These are phyloP conservation scores for Trichosanthes cucumerina DNA, from an alignment of 306 rosid genomes.

Conservation along the genomic window DNA sequence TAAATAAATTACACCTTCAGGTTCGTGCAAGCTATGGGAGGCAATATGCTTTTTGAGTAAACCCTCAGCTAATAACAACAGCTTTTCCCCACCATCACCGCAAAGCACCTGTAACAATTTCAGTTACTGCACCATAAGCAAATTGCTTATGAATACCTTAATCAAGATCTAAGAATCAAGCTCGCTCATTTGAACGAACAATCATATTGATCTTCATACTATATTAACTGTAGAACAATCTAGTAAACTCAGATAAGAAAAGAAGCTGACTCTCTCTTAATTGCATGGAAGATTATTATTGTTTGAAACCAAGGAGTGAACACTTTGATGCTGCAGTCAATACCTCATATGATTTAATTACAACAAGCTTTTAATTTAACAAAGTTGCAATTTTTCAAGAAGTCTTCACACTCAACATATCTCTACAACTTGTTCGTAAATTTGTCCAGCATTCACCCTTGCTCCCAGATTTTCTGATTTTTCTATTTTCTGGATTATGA, in stretches of 20 bases:
- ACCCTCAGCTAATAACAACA: constrained; percentile 86
- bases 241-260: neutral
- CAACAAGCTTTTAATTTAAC: neutral
- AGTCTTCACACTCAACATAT: neutral
- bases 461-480: neutral
- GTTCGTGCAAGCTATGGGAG: constrained; percentile 85
- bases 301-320: neutral
- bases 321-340: neutral
- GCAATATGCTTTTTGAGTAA: constrained; percentile 87
- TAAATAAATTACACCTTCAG: constrained; percentile 53
- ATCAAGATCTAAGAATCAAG: constrained; percentile 6
- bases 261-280: neutral
- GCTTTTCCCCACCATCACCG: constrained; percentile 76
- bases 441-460: neutral
- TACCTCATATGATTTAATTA: neutral
- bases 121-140: constrained; percentile 15
- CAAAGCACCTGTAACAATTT: constrained; percentile 54
- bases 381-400: neutral
- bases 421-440: neutral
- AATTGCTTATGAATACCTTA: neutral
- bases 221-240: neutral
- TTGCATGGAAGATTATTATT: neutral
- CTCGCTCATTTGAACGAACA: neutral
- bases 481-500: neutral
- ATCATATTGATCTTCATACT: neutral